Evolutionary conservation across 1,284 basidiomycete genomes (phyloP).

Genomic region (Austroboletus niveus): DNA sequence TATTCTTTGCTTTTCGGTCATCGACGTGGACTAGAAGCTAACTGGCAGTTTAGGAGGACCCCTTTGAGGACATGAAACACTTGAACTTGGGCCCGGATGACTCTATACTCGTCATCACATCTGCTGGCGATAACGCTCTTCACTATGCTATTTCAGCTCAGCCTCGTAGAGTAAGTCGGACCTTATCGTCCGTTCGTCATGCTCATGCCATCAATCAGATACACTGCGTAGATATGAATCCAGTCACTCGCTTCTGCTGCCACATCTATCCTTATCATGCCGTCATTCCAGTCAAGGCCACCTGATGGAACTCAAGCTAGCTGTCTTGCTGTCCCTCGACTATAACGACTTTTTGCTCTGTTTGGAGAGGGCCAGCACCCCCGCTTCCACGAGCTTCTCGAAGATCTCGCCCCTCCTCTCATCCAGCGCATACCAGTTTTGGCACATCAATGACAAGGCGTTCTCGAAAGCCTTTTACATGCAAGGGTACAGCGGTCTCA

Average conservation of each 20-base stretch:
- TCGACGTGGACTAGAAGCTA: slow-evolving; percentile 7
- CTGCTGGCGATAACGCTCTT: slow-evolving; percentile 79
- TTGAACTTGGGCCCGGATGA: slow-evolving; percentile 62
- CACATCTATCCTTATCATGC: too few species aligned
- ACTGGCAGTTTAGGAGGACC: slow-evolving; percentile 59
- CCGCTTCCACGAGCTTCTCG: slow-evolving; percentile 64
- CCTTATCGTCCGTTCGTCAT: too few species aligned
- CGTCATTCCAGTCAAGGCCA: slow-evolving; percentile 59
- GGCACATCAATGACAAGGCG: slow-evolving; percentile 64
- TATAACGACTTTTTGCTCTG: slow-evolving; percentile 70
- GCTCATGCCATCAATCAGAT: too few species aligned
- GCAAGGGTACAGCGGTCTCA: slow-evolving; percentile 72
- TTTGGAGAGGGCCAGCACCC: slow-evolving; percentile 70
- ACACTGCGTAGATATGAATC: too few species aligned
- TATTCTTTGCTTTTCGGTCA: slow-evolving; percentile 11
- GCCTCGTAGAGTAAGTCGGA: slow-evolving; percentile 45
- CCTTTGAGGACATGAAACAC: slow-evolving; percentile 72
- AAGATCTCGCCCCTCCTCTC: slow-evolving; percentile 74
- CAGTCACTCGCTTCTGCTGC: too few species aligned
- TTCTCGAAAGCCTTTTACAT: slow-evolving; percentile 74
- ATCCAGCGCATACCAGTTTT: slow-evolving; percentile 75
- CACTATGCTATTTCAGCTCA: slow-evolving; percentile 75
- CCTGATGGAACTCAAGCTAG: slow-evolving; percentile 31
- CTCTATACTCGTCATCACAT: slow-evolving; percentile 28
- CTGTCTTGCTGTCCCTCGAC: slow-evolving; percentile 31